phyloP scores from a whole-genome alignment of 306 rosid genomes.

The Vigna angularis region DNA sequence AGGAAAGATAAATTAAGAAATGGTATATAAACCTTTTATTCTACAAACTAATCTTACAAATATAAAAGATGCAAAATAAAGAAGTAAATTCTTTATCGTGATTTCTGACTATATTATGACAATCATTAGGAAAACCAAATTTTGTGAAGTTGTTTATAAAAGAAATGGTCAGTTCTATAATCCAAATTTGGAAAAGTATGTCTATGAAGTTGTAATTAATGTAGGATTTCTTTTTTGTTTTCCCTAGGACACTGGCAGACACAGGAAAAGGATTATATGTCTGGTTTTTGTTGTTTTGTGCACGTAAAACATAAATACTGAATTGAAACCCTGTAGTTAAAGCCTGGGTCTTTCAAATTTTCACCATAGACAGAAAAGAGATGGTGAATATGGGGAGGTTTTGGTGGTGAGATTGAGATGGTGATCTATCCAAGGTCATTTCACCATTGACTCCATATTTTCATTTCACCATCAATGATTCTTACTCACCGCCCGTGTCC shows the following conservation, averaged over 20 bases:
- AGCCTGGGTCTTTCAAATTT: slow-evolving; percentile 15
- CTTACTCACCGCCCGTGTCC: slow-evolving; percentile 17
- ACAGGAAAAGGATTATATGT: slow-evolving; percentile 6
- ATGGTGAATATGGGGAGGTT: not conserved
- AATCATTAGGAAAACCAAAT: not conserved
- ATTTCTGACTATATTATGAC: not conserved
- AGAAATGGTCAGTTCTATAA: not conserved
- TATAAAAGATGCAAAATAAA: too few relatives aligned
- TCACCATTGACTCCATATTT: not conserved
- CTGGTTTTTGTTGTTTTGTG: slow-evolving; percentile 36
- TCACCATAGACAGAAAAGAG: not conserved
- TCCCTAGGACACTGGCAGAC: not conserved
- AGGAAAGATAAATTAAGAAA: too few relatives aligned
- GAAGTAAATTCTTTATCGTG: not conserved
- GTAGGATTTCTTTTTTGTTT: not conserved
- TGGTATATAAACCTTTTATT: too few relatives aligned
- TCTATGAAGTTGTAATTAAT: not conserved
- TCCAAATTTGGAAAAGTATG: slow-evolving; percentile 19
- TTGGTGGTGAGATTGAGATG: not conserved
- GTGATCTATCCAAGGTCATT: slow-evolving; percentile 6
- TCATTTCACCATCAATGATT: not conserved
- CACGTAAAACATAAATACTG: not conserved
- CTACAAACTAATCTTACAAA: too few relatives aligned
- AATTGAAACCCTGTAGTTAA: slow-evolving; percentile 1
- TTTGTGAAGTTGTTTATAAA: not conserved